phyloP scores from a whole-genome alignment of 164 flowering plant genomes.

The Nymphaea thermarum region DNA sequence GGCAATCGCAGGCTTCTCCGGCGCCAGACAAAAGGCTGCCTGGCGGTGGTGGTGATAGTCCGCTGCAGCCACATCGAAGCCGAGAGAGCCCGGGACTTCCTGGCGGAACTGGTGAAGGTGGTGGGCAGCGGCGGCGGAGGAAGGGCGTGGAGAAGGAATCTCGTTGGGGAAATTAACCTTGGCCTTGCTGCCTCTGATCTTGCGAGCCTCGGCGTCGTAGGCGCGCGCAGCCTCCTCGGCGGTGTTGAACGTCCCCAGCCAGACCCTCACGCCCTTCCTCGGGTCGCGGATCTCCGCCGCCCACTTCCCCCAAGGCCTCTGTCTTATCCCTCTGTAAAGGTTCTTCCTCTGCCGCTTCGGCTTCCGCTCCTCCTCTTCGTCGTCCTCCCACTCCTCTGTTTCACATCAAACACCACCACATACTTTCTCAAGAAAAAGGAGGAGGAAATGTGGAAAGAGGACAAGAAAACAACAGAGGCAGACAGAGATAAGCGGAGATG shows the following conservation, averaged over 20 bases:
- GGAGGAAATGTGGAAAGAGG: background rate
- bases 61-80: background rate
- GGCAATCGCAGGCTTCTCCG: background rate
- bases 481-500: too few relatives aligned
- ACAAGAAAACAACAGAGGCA: background rate
- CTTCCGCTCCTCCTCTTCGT: conserved; percentile 5
- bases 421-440: background rate
- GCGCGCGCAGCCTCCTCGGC: conserved; percentile 68
- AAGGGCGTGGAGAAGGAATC: background rate
- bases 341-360: conserved; percentile 25
- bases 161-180: conserved; percentile 49
- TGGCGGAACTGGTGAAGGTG: background rate
- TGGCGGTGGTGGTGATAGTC: too few relatives aligned
- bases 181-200: conserved; percentile 69
- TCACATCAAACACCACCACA: background rate
- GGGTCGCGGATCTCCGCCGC: conserved; percentile 81
- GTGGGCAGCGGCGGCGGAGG: background rate
- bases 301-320: conserved; percentile 72
- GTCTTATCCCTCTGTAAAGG: conserved; percentile 58
- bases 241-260: conserved; percentile 70
- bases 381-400: background rate
- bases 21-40: background rate
- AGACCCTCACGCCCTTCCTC: conserved; percentile 46
- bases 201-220: conserved; percentile 56
- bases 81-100: background rate